phyloP scores from a whole-genome alignment of 768 basidiomycete species.

The Tulasnella sp. region DNA sequence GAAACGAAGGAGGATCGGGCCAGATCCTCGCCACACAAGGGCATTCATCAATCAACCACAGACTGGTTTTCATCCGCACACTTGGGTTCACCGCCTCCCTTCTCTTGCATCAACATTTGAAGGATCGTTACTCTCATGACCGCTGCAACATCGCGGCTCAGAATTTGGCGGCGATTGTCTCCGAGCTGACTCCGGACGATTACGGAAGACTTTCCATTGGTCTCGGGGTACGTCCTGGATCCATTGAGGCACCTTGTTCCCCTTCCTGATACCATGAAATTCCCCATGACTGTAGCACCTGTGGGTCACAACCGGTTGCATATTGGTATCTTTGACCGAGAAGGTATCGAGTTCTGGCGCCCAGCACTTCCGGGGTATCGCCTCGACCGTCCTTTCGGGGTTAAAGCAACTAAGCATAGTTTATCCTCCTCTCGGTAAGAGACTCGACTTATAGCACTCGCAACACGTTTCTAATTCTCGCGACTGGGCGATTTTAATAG shows the following conservation, averaged over 20 bases:
- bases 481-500: neutral
- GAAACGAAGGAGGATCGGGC: constrained; percentile 11
- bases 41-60: constrained; percentile 12
- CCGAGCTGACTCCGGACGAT: neutral
- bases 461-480: no score
- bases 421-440: constrained; percentile 7
- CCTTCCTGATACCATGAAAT: neutral
- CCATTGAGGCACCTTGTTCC: neutral
- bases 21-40: constrained; percentile 11
- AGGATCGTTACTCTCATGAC: neutral
- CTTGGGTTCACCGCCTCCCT: constrained; percentile 13
- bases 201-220: constrained; percentile 8
- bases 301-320: constrained; percentile 1
- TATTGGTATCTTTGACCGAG: neutral
- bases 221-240: neutral
- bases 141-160: constrained; percentile 2
- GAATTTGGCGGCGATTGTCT: neutral
- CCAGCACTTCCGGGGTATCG: neutral
- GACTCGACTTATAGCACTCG: no score
- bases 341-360: neutral
- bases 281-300: neutral
- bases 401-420: constrained; percentile 1
- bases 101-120: constrained; percentile 9
- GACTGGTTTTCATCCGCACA: constrained; percentile 15
- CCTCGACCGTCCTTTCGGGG: neutral